Percentiles rank a stretch among this genome's conserved stretches.
phyloP scores from a whole-genome alignment of 2,329 filamentous ascomycete species.

The Ascocoryne sarcoides region DNA sequence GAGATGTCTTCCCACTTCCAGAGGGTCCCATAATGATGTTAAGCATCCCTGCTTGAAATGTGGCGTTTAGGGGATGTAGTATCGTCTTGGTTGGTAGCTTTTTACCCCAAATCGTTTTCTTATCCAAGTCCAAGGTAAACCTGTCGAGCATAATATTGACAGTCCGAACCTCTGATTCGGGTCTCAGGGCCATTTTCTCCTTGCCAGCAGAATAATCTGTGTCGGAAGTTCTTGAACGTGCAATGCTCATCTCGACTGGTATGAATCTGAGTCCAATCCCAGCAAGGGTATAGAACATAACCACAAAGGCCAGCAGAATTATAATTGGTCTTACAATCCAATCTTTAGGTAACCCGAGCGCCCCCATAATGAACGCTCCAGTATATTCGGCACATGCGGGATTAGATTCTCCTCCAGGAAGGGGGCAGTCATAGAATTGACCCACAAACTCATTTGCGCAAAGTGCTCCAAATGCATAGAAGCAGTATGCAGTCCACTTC shows the following conservation, averaged over 20 bases:
- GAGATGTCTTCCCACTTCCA: conserved; percentile 66
- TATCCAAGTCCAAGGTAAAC: conserved; percentile 57
- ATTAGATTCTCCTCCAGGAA: conserved; percentile 49
- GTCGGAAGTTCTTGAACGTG: conserved; percentile 47
- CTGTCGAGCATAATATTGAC: conserved; percentile 57
- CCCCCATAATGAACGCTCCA: conserved; percentile 59
- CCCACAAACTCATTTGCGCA: conserved; percentile 64
- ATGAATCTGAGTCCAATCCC: conserved; percentile 54
- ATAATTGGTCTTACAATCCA: conserved; percentile 63
- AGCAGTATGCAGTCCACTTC: conserved; percentile 58
- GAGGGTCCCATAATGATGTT: conserved; percentile 78
- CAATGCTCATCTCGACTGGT: conserved; percentile 61
- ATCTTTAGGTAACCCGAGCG: conserved; percentile 55
- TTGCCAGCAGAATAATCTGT: conserved; percentile 60
- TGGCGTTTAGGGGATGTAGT: conserved; percentile 55
- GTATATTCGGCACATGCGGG: conserved; percentile 61
- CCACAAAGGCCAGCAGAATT: conserved; percentile 49
- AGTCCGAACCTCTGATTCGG: conserved; percentile 44
- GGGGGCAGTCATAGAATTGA: conserved; percentile 65
- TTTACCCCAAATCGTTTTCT: conserved; percentile 44
- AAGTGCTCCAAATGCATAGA: conserved; percentile 64
- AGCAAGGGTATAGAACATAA: conserved; percentile 54
- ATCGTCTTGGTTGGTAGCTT: conserved; percentile 49
- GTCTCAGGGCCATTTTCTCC: conserved; percentile 53
- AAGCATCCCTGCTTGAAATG: conserved; percentile 58